These are phyloP conservation scores for Penicillium malachiteum DNA, from an alignment of 495 filamentous ascomycete species.

Conservation along the genomic window DNA sequence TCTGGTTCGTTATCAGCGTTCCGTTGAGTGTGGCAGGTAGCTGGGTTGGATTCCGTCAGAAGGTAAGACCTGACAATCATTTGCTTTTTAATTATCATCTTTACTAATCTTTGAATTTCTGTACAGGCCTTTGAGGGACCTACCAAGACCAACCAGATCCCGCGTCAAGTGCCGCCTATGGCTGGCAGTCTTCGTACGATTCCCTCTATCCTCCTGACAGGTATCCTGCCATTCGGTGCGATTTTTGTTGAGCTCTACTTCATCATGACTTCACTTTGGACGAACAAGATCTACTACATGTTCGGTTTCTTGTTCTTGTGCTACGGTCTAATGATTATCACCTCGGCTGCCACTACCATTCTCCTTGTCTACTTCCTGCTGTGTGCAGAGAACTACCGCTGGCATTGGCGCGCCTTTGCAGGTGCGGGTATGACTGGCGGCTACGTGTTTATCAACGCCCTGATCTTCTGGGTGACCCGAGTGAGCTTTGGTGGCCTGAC, in stretches of 20 bases:
- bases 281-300: constrained; percentile 99
- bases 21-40: constrained; percentile 87
- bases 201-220: constrained; percentile 84
- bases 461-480: constrained; percentile 85
- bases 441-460: constrained; percentile 85
- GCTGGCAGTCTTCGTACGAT: constrained; percentile 77
- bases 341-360: constrained; percentile 86
- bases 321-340: constrained; percentile 97
- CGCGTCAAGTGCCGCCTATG: constrained; percentile 86
- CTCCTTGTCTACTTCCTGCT: constrained; percentile 93
- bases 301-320: constrained; percentile 98
- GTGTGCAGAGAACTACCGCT: constrained; percentile 95
- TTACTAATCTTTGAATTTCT: background rate
- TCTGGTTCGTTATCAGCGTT: constrained; percentile 96
- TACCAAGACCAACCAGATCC: constrained; percentile 95
- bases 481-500: constrained; percentile 81
- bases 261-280: constrained; percentile 98
- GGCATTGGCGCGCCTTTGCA: constrained; percentile 94
- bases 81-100: background rate
- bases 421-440: constrained; percentile 82
- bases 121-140: constrained; percentile 64
- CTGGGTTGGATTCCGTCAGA: constrained; percentile 83
- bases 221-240: constrained; percentile 88
- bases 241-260: constrained; percentile 98
- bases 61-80: constrained; percentile 30